These are phyloP conservation scores for Phytophthora citricola DNA, from an alignment of 352 stramenopile species.

Conservation along the genomic window DNA sequence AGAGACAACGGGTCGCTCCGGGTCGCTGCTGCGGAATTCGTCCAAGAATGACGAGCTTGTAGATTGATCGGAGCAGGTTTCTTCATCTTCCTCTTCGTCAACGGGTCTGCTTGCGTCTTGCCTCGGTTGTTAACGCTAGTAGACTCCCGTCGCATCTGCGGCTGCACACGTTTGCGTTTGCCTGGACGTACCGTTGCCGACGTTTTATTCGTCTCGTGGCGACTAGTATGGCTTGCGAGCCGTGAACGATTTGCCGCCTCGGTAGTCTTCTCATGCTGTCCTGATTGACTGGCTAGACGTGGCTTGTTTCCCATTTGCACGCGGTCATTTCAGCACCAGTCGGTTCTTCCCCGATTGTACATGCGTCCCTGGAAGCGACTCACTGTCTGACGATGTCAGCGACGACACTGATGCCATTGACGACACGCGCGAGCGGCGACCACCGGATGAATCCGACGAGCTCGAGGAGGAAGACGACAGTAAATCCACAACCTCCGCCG, in stretches of 20 bases:
- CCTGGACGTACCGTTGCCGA: not conserved
- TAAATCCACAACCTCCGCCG: slow-evolving; percentile 27
- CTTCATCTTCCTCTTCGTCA: slow-evolving; percentile 13
- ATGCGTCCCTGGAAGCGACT: not conserved
- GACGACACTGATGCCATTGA: slow-evolving; percentile 20
- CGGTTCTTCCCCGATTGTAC: slow-evolving; percentile 15
- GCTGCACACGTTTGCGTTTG: slow-evolving; percentile 26
- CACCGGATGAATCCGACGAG: slow-evolving; percentile 17
- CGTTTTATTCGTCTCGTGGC: not conserved
- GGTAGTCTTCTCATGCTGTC: not conserved
- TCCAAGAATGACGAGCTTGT: not conserved
- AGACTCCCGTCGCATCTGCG: slow-evolving; percentile 15
- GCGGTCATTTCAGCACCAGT: slow-evolving; percentile 22
- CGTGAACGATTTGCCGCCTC: not conserved
- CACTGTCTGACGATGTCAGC: slow-evolving; percentile 15
- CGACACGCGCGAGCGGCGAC: not conserved
- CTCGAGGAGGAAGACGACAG: slow-evolving; percentile 34
- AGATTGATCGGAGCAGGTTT: slow-evolving; percentile 2
- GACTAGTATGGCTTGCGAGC: not conserved
- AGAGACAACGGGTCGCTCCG: slow-evolving; percentile 10
- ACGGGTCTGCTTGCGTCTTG: not conserved
- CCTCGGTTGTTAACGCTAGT: slow-evolving; percentile 2
- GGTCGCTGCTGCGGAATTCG: not conserved
- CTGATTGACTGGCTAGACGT: not conserved
- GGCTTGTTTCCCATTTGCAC: not conserved